Evolutionary conservation across 192 early-diverging fungal genomes (phyloP).

Genomic region (Podila epicladia): DNA sequence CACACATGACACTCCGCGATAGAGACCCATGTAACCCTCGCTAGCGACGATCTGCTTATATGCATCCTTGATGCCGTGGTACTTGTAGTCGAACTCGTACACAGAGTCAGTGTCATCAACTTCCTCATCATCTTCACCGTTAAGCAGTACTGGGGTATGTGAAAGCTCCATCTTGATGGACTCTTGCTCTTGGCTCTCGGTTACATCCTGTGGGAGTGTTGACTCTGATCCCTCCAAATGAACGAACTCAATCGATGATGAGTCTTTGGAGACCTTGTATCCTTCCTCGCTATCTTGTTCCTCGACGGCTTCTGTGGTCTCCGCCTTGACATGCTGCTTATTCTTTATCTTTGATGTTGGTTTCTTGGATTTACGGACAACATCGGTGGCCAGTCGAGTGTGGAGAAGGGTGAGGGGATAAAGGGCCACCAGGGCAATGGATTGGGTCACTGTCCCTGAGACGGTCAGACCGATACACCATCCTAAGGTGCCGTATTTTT

Average conservation of each 20-base stretch:
- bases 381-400: conserved; percentile 35
- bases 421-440: conserved; percentile 3
- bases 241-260: not conserved
- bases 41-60: not conserved
- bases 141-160: not conserved
- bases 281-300: not conserved
- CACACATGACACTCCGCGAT: conserved; percentile 25
- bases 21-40: conserved; percentile 19
- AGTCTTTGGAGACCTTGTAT: not conserved
- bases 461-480: conserved; percentile 6
- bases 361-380: conserved; percentile 7
- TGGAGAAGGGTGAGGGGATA: conserved; percentile 20
- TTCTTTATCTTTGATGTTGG: not conserved
- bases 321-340: not conserved
- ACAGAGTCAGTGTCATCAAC: not conserved
- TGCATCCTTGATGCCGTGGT: conserved; percentile 2
- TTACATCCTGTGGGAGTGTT: not conserved
- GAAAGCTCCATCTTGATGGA: too few relatives aligned
- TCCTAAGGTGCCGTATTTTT: not conserved
- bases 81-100: conserved; percentile 22
- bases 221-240: not conserved
- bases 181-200: not conserved
- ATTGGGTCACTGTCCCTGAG: conserved; percentile 3
- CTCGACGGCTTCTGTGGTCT: not conserved
- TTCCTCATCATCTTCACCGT: not conserved